These are phyloP conservation scores for Agaricus blazei DNA, from an alignment of 768 basidiomycete genomes.

Conservation along the genomic window DNA sequence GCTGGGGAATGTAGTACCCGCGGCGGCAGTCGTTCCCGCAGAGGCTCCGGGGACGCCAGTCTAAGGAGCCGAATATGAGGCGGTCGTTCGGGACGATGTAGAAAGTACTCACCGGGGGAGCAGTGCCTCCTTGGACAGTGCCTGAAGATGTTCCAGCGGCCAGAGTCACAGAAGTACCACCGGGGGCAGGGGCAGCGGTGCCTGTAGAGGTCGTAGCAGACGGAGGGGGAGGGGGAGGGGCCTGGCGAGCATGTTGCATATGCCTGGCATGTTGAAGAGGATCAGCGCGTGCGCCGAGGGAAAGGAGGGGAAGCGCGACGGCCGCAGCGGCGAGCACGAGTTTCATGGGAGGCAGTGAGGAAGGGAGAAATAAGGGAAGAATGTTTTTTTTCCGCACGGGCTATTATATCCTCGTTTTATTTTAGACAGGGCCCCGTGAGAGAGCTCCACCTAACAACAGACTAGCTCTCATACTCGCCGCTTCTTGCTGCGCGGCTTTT, in stretches of 20 bases:
- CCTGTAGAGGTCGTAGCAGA: conserved; percentile 3
- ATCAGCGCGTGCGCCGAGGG: conserved; percentile 24
- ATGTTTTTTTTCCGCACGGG: neutral
- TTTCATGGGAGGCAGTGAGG: conserved; percentile 13
- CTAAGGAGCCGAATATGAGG: neutral
- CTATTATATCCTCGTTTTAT: neutral
- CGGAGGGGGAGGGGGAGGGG: conserved; percentile 8
- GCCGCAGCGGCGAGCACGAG: conserved; percentile 24
- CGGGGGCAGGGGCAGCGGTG: neutral
- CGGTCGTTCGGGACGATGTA: neutral
- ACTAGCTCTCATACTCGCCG: conserved; percentile 44
- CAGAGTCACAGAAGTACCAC: too few species aligned
- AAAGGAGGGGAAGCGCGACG: conserved; percentile 36
- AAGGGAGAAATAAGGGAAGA: conserved; percentile 14
- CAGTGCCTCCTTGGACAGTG: neutral
- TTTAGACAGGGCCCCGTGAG: conserved; percentile 1
- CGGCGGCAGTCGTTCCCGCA: conserved; percentile 8
- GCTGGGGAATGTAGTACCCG: conserved; percentile 22
- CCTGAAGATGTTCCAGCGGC: too few species aligned
- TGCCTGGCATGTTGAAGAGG: conserved; percentile 18
- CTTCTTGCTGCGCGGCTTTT: conserved; percentile 77
- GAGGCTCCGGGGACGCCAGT: neutral
- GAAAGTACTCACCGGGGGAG: neutral
- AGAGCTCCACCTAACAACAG: neutral
- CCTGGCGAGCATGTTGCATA: conserved; percentile 24